Base-by-base conservation (phyloP, 1,284 basidiomycete species). In the Coniophora puteana region DNA sequence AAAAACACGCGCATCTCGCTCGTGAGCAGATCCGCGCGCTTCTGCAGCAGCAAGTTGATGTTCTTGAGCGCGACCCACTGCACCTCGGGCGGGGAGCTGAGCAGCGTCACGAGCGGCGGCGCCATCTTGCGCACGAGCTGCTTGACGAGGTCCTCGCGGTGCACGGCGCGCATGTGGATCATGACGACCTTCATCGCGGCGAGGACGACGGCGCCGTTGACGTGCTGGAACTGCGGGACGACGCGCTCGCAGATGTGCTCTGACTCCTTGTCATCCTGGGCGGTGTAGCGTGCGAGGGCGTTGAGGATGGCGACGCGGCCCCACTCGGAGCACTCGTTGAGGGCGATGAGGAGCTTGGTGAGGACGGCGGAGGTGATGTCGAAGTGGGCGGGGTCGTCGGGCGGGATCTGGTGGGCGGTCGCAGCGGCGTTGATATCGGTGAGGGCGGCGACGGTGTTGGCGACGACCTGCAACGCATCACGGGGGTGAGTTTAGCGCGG, bases 321-420 rank as follows among this genome's bases (percentile, higher is more conserved):
- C 95, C 95, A 99, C 69, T 99, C 95, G 0, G 95, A 96, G 62
- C 95, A 98, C 66, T 98, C 96, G 62, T 97, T 97, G 25, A 99
- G 74, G 3, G 95, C 95, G 40, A 98, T 88, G 44, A 99, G 75
- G 4, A 99, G 78, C 62, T 96, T 97, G 62, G 79, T 86, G 43
- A 99, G 76, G 36, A 94, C 79, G 1, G 79, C 65, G 17, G 81
- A 69, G 35, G 93, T 93, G 58, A 99, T 92, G 48, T 69, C 68
- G 66, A 98, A 97, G 39, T 86, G 62, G 10, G 81, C 87, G 2
- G 78, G 68, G 36, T 86, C 78, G 0, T 80, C 72, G 3, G 79
- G 63, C 17, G 73, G 76, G 31, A 70, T 69, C 45, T 69, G 74
- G 37, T 21, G 30, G 3, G 72, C 72, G 31, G 69, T 71, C n/a